Evolutionary conservation across 164 flowering plant species (phyloP), one percentile per base, ranked within the genome.

Genomic region (Berberis thunbergii): DNA sequence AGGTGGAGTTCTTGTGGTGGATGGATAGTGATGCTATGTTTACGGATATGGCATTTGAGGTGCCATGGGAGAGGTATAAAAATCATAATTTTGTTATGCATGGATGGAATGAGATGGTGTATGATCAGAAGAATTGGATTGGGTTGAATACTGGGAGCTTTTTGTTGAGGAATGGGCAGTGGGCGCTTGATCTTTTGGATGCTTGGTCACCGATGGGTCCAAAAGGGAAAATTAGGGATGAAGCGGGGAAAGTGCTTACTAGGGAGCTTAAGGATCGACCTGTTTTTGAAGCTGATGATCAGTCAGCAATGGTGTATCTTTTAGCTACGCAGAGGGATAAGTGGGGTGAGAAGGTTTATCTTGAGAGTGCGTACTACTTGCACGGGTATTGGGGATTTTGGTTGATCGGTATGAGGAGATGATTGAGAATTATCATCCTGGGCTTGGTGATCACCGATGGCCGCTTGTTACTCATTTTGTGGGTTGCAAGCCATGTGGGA

Each of bases 1-100:
- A 84, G 74, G 64, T 86, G 6, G 93, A 86, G 73, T 83, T 86
- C 64, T 41, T 86, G 12, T 86, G 92, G 89, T 86, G 92, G 92
- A 86, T 86, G 92, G 92, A 86, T 64, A 83, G 88, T 69, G 93
- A 87, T 58, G 93, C 93, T 0, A 87, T 87, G 93, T 87, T 87
- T 63, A 87, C 93, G 0, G 93, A 87, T 59, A 87, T 87, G 94
- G 90, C 84, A 3, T 87, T 85, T 61, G 94, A 87, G 81, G 68
- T 87, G 6, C 94, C 90, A 0, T 87, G 94, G 94, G 87, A 85
- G 45, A 62, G 90, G 53, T 87, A 87, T 64, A 79, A 78, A 12
- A 87, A 82, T 65, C 69, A 66, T 38, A 87, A 87, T 53, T 66
- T 87, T 7, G 88, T 85, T 61, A 80, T 87, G 87, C 93, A 87